phyloP scores from a whole-genome alignment of 2,329 filamentous ascomycete species.

The Sarocladium brachiariae region DNA sequence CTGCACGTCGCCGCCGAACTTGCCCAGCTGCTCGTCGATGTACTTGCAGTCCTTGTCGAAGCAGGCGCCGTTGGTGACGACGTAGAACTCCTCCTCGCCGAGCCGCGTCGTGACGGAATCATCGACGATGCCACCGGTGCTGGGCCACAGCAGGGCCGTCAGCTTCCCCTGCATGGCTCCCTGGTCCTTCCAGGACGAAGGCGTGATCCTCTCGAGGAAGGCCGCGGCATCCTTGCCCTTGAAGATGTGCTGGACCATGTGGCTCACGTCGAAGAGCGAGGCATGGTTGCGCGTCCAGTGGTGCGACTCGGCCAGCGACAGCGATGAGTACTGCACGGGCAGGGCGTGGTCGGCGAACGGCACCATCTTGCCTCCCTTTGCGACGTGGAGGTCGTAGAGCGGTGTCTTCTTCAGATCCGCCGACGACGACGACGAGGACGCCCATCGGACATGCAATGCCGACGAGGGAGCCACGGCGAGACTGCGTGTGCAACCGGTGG shows the following conservation, averaged over 20 bases:
- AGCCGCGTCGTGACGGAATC: constrained; percentile 86
- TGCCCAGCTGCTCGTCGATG: constrained; percentile 60
- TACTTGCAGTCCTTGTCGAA: constrained; percentile 82
- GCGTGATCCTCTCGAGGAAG: constrained; percentile 81
- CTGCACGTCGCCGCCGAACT: constrained; percentile 45
- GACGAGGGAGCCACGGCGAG: background rate
- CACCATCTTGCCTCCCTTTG: constrained; percentile 84
- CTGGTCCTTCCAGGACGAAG: constrained; percentile 61
- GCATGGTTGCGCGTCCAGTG: constrained; percentile 81
- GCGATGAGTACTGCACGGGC: constrained; percentile 79
- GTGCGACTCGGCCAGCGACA: constrained; percentile 78
- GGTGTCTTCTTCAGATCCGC: constrained; percentile 54
- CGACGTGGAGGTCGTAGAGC: constrained; percentile 71
- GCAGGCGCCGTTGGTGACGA: constrained; percentile 93
- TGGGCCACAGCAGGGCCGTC: constrained; percentile 73
- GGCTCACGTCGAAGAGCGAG: constrained; percentile 90
- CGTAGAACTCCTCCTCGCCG: constrained; percentile 70
- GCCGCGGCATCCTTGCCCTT: constrained; percentile 70
- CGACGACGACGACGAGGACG: constrained; percentile 19
- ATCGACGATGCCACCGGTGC: constrained; percentile 86
- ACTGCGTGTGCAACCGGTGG: background rate
- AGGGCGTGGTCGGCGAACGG: constrained; percentile 92
- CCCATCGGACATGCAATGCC: constrained; percentile 17
- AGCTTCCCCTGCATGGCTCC: constrained; percentile 66
- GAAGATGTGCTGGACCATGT: constrained; percentile 92